Evolutionary conservation across 805 yeast species (phyloP).

Genomic region (Schwanniomyces pseudopolymorphus): DNA sequence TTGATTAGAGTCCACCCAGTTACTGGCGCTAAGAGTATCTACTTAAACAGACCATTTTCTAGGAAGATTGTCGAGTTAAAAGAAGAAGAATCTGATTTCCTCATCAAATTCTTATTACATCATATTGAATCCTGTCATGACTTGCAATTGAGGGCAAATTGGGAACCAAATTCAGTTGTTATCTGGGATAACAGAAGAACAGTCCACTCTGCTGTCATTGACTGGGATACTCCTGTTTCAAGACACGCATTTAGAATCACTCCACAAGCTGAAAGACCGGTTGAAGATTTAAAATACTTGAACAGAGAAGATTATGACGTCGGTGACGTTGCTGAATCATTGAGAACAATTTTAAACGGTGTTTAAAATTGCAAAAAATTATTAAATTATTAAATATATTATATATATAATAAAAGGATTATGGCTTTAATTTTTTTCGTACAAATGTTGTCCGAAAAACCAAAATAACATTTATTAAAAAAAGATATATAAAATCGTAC

Average conservation of each 20-base stretch:
- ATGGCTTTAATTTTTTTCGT: background rate
- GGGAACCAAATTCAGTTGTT: slow-evolving; percentile 71
- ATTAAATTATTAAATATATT: background rate
- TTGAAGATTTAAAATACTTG: slow-evolving; percentile 39
- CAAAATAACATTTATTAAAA: background rate
- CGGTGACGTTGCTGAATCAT: slow-evolving; percentile 32
- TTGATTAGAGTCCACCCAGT: slow-evolving; percentile 74
- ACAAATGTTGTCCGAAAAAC: background rate
- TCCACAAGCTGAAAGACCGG: slow-evolving; percentile 71
- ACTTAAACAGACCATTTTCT: slow-evolving; percentile 59
- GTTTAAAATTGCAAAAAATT: background rate
- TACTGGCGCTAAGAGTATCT: slow-evolving; percentile 58
- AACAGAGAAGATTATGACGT: slow-evolving; percentile 34
- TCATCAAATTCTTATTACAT: slow-evolving; percentile 56
- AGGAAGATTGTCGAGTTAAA: slow-evolving; percentile 71
- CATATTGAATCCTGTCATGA: slow-evolving; percentile 56
- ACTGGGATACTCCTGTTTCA: slow-evolving; percentile 65
- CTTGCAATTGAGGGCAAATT: slow-evolving; percentile 65
- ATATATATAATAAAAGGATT: background rate
- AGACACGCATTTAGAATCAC: slow-evolving; percentile 78
- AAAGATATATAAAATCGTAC: background rate
- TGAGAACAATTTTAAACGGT: slow-evolving; percentile 14
- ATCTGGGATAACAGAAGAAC: slow-evolving; percentile 79
- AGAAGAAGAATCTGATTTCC: slow-evolving; percentile 63
- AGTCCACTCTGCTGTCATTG: slow-evolving; percentile 66